Evolutionary conservation across 768 basidiomycete genomes (phyloP).

Genomic region (Kwoniella sp.): DNA sequence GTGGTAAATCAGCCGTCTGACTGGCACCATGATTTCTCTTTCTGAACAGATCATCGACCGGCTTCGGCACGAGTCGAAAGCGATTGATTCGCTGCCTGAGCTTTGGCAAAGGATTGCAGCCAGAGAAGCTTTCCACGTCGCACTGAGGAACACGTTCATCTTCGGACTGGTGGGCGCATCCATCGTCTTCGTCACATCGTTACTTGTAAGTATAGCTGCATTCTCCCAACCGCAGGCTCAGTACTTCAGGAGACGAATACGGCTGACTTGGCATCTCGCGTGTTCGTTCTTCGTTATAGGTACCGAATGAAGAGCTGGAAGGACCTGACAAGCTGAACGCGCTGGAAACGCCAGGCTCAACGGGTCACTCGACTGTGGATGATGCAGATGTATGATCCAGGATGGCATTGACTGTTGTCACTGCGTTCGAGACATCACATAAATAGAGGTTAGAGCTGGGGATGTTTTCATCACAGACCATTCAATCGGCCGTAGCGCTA

Average conservation of each 20-base stretch:
- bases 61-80: conserved; percentile 22
- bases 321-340: not conserved
- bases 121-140: conserved; percentile 14
- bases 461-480: too few species aligned
- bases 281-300: not conserved
- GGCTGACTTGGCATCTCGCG: too few species aligned
- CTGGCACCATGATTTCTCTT: not conserved
- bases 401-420: too few species aligned
- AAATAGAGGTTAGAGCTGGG: not conserved
- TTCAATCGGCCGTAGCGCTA: too few species aligned
- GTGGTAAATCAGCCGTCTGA: too few species aligned
- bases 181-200: conserved; percentile 10
- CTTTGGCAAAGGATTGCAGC: conserved; percentile 16
- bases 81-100: conserved; percentile 21
- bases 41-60: conserved; percentile 18
- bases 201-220: conserved; percentile 25
- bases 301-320: not conserved
- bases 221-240: too few species aligned
- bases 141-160: conserved; percentile 25
- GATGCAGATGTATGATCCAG: not conserved
- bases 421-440: too few species aligned
- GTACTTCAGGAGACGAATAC: too few species aligned
- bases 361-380: not conserved
- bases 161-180: conserved; percentile 19
- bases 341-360: not conserved